A percentile compares a stretch with the other conserved stretches of the same genome.
Conservation (phyloP, 2,329 filamentous ascomycete genomes). For the Botrytis elliptica region DNA sequence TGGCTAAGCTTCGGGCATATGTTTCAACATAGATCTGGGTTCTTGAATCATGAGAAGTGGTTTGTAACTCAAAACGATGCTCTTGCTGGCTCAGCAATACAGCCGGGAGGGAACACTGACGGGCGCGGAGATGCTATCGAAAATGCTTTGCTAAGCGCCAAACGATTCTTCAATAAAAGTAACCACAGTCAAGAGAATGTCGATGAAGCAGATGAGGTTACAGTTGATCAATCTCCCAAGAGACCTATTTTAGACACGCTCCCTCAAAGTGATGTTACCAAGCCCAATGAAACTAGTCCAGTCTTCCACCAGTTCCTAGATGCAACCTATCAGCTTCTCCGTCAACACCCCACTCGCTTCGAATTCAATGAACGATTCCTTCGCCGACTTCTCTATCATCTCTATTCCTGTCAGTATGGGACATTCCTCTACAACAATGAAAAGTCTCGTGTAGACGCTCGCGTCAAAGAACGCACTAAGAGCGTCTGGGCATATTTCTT, state of each 20-base stretch:
- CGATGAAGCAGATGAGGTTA: conserved; percentile 45
- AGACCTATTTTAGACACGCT: conserved; percentile 40
- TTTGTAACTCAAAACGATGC: conserved; percentile 83
- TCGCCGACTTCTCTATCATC: conserved; percentile 82
- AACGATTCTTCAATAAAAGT: conserved; percentile 84
- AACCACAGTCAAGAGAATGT: conserved; percentile 64
- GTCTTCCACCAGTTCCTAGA: conserved; percentile 98
- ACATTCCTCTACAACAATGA: conserved; percentile 96
- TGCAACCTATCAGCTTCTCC: conserved; percentile 83
- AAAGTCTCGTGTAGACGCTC: conserved; percentile 74
- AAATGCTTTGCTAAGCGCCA: conserved; percentile 79
- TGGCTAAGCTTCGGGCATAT: conserved; percentile 98
- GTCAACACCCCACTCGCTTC: conserved; percentile 84
- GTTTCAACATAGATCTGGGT: conserved; percentile 90
- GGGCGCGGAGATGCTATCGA: conserved; percentile 71
- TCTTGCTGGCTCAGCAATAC: conserved; percentile 62
- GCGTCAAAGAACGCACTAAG: conserved; percentile 67
- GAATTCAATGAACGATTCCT: conserved; percentile 97
- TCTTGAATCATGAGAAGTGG: conserved; percentile 89
- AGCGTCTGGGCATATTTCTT: conserved; percentile 98
- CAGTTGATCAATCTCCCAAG: conserved; percentile 37
- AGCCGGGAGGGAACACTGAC: conserved; percentile 54
- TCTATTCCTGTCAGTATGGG: conserved; percentile 94
- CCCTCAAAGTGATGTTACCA: conserved; percentile 61
- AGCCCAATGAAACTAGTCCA: conserved; percentile 87